Conservation (phyloP, 208 protist genomes). For the Crithidia brevicula region DNA sequence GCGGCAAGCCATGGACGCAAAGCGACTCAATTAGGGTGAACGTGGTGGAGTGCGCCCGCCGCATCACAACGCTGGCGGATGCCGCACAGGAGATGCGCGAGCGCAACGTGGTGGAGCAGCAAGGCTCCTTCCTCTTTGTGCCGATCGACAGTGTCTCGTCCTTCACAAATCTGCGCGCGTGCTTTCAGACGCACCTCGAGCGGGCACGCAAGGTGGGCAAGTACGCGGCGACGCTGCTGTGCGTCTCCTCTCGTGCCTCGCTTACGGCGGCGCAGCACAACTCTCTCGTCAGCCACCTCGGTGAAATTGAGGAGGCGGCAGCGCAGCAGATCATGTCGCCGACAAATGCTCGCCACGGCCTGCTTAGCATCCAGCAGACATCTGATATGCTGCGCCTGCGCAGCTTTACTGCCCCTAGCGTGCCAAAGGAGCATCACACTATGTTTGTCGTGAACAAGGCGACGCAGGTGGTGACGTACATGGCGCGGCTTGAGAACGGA, state of each 20-base stretch:
- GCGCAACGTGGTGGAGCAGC: slow-evolving; percentile 78
- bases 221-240: slow-evolving; percentile 86
- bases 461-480: slow-evolving; percentile 72
- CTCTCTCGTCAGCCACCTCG: slow-evolving; percentile 48
- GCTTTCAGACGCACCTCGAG: slow-evolving; percentile 66
- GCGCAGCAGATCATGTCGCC: slow-evolving; percentile 27
- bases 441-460: slow-evolving; percentile 73
- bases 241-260: slow-evolving; percentile 47
- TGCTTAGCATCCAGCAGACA: slow-evolving; percentile 39
- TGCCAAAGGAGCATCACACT: slow-evolving; percentile 62
- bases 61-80: slow-evolving; percentile 62
- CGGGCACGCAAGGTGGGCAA: slow-evolving; percentile 62
- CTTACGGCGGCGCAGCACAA: slow-evolving; percentile 73
- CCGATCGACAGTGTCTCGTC: slow-evolving; percentile 74
- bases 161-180: slow-evolving; percentile 64
- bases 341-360: slow-evolving; percentile 19
- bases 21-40: slow-evolving; percentile 72
- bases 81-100: slow-evolving; percentile 64
- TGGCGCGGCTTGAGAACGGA: slow-evolving; percentile 55
- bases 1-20: slow-evolving; percentile 68
- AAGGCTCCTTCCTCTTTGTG: slow-evolving; percentile 78
- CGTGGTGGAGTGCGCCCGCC: slow-evolving; percentile 59
- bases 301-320: slow-evolving; percentile 31
- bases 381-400: slow-evolving; percentile 41
- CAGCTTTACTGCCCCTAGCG: slow-evolving; percentile 31